These are phyloP conservation scores for Lepidium campestre DNA, from an alignment of 441 rosid genomes.

Conservation along the genomic window DNA sequence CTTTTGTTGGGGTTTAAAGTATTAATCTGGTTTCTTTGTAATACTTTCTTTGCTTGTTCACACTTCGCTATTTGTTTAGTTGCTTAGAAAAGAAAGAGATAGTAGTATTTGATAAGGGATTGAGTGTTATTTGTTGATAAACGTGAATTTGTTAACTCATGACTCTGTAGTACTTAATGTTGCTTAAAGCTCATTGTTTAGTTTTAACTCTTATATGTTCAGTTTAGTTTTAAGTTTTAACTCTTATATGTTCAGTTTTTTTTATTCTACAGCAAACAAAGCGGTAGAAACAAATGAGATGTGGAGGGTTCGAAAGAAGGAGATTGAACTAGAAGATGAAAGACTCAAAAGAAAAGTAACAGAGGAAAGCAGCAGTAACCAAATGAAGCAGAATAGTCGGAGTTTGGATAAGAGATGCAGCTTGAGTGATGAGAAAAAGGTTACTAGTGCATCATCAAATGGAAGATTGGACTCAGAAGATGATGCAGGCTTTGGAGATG, in stretches of 20 bases:
- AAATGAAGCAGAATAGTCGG: slow-evolving; percentile 23
- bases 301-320: slow-evolving; percentile 77
- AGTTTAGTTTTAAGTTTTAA: neutral
- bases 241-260: neutral
- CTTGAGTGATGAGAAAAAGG: slow-evolving; percentile 19
- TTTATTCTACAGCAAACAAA: slow-evolving; percentile 57
- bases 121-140: neutral
- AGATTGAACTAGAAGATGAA: slow-evolving; percentile 47
- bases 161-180: neutral
- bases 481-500: slow-evolving; percentile 53
- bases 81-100: neutral
- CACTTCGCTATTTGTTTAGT: neutral
- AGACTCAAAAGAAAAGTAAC: slow-evolving; percentile 40
- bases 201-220: neutral
- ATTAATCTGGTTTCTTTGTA: neutral
- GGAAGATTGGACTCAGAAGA: slow-evolving; percentile 32
- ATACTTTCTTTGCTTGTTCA: neutral
- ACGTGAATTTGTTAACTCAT: neutral
- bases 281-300: slow-evolving; percentile 79
- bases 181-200: neutral
- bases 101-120: neutral
- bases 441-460: slow-evolving; percentile 26
- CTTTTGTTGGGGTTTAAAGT: neutral
- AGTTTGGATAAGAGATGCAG: slow-evolving; percentile 29
- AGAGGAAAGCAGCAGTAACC: slow-evolving; percentile 33